Evolutionary conservation across 208 protist genomes (phyloP), one percentile per base, ranked within the genome.

Genomic region (Trypanosoma cruzi): DNA sequence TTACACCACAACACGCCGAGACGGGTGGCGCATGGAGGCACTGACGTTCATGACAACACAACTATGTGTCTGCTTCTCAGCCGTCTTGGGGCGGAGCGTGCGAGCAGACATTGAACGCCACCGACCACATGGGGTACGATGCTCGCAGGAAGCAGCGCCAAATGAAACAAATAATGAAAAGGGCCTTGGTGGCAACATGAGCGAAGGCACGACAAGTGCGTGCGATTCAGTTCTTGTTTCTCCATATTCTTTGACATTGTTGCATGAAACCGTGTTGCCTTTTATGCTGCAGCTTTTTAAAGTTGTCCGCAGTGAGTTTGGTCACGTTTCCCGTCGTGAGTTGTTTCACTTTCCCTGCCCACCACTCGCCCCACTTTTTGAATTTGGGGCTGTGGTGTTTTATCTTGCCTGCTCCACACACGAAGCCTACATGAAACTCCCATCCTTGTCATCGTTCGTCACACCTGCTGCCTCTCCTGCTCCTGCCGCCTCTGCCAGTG

Each of bases 11-110:
- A 71, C 54, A 0, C 83, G 89, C 0, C 61, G 80, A n/a, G 84
- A 90, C 40, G 76, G 79, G 22, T 94, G 89, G 89, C 80, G 84
- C 24, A 77, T 90, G 36, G 86, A 92, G 71, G 73, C 74, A 24
- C 65, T 89, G 63, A 60, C 76, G 28, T 78, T 89, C 29, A 49
- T 92, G 22, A 73, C 78, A n/a, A 71, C 65, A 32, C 76, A 84
- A 59, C 52, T 92, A 13, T 81, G 71, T 29, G 63, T 79, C 42
- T 65, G 62, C 26, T 80, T 89, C 46, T 46, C 81, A 2, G 34
- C 71, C 16, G 60, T 86, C 14, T 61, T 94, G 3, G 81, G 79
- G 14, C 69, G 75, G 37, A 63, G 71, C 34, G 77, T 88, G 53
- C 66, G 77, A 52, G 36, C 32, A 10, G 85, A 89, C 53, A 67